Evolutionary conservation across 345 rosid species (phyloP), one percentile per base, ranked within the genome.

Genomic region (Eucalyptus albens): DNA sequence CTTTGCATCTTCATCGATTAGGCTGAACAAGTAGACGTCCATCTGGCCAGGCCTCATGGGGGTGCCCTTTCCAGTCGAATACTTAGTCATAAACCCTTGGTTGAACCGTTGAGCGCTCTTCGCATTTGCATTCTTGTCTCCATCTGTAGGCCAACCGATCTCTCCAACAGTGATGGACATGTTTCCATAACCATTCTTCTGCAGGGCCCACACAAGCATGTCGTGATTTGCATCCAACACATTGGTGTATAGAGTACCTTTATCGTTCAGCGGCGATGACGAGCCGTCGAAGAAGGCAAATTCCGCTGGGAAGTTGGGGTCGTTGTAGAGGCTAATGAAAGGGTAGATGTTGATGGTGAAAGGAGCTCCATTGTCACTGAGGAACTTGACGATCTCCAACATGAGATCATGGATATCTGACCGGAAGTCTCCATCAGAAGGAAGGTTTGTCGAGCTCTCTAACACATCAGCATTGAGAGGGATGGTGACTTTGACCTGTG

Each of bases 81-180:
- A 93, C 83, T 92, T 96, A 42, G 92, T 13, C 94, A 98, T 90
- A 88, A 98, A 95, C n/a, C 99, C 99, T 94, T 96, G 98, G 93
- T 96, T 96, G 93, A 98, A 98, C 89, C 94, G 94, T 37, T 93
- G 96, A 26, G 98, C 98, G 88, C 92, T 94, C 62, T 91, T 94
- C 45, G 90, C n/a, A 87, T 97, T 96, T 1, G 99, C 99, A 56
- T 93, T 95, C 85, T 67, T 91, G 87, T 98, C 95, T 3, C 99
- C 98, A 69, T 98, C 99, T 33, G 99, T 98, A 26, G 99, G 99
- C 99, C 99, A 97, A 22, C 99, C 99, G 16, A 97, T 90, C 91
- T 98, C 99, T 33, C 99, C 99, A 29, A 97, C 89, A 12, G 96
- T 94, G 53, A 98, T 94, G 6, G 97, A 96, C 96, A 96, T 55